A percentile compares a stretch with the other conserved stretches of the same genome.
Conservation (phyloP, 2,329 filamentous ascomycete genomes). For the Penicillium verrucosum region DNA sequence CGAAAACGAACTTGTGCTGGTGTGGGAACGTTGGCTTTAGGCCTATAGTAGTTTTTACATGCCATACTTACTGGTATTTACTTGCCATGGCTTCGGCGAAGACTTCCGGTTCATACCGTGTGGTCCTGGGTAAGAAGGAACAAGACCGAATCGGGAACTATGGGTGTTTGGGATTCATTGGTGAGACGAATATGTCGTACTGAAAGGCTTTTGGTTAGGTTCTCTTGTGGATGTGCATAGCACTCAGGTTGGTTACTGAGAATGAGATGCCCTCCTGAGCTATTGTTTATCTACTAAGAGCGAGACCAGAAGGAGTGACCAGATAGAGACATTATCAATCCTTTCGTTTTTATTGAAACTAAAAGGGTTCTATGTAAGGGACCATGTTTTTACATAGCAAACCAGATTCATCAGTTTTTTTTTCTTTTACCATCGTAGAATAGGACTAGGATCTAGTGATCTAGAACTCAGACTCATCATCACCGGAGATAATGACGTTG, state of each 20-base stretch:
- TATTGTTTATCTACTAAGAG: neutral
- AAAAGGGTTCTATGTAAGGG: constrained; percentile 26
- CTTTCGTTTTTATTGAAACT: constrained; percentile 26
- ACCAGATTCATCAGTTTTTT: constrained; percentile 22
- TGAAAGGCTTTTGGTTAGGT: neutral
- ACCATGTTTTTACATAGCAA: constrained; percentile 26
- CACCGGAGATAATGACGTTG: constrained; percentile 89
- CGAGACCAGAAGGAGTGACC: neutral
- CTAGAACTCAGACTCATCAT: constrained; percentile 84
- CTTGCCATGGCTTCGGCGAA: neutral
- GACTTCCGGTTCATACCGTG: neutral
- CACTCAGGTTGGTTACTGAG: neutral
- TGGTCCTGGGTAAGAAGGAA: neutral
- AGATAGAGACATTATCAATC: constrained; percentile 21
- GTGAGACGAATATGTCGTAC: neutral
- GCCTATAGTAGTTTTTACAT: neutral
- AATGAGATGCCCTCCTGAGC: neutral
- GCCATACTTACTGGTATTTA: neutral
- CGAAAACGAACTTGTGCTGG: neutral
- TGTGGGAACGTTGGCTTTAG: neutral
- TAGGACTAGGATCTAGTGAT: constrained; percentile 24
- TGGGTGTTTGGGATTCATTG: neutral
- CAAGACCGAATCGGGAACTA: neutral
- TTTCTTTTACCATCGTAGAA: constrained; percentile 21
- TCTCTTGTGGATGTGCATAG: neutral